Evolutionary conservation across 768 basidiomycete genomes (phyloP).

Genomic region (Lentinus tigrinus): DNA sequence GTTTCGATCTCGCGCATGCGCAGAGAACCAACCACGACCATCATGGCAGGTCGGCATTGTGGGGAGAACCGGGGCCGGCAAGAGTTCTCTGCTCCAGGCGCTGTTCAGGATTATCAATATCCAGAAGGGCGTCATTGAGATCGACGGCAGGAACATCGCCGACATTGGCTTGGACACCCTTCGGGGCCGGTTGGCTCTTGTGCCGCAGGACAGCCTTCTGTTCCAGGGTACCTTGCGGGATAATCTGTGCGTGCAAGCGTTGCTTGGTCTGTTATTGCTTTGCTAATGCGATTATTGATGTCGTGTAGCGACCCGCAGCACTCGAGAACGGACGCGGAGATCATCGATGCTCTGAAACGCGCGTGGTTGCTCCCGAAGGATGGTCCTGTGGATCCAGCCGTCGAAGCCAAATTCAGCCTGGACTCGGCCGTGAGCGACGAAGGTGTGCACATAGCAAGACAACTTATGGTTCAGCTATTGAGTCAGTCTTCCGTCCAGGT

Average conservation of each 20-base stretch:
- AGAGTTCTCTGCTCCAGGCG: conserved; percentile 46
- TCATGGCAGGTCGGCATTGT: conserved; percentile 43
- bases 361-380: conserved; percentile 58
- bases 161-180: conserved; percentile 55
- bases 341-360: conserved; percentile 56
- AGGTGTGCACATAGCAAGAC: conserved; percentile 36
- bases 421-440: conserved; percentile 62
- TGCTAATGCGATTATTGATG: conserved; percentile 48
- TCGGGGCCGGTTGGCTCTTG: conserved; percentile 55
- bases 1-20: background rate
- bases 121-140: conserved; percentile 52
- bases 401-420: conserved; percentile 68
- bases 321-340: conserved; percentile 48
- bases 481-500: conserved; percentile 32
- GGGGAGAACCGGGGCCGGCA: conserved; percentile 48
- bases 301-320: conserved; percentile 47
- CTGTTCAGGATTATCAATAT: conserved; percentile 56
- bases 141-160: conserved; percentile 55
- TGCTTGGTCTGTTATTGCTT: conserved; percentile 40
- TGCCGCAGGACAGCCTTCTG: conserved; percentile 72
- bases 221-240: conserved; percentile 79
- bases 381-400: conserved; percentile 41
- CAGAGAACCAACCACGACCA: background rate
- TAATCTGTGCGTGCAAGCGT: conserved; percentile 48
- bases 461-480: background rate